A percentile compares a stretch with the other conserved stretches of the same genome.
Conservation (phyloP, 306 rosid species). For the Cicer arietinum region DNA sequence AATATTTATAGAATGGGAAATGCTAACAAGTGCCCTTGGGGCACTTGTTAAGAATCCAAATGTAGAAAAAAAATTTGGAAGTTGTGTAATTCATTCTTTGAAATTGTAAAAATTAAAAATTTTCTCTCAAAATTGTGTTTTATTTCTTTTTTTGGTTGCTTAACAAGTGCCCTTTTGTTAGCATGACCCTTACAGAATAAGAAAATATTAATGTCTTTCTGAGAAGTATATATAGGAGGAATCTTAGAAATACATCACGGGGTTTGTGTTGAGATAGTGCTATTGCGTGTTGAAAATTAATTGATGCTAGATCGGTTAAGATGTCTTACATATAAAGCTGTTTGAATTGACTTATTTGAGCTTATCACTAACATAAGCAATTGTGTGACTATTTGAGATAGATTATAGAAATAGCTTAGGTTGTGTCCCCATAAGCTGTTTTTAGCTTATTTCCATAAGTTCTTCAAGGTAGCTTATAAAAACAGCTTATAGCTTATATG, state of each 20-base stretch:
- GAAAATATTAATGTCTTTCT: conserved; percentile 17
- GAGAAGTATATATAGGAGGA: conserved; percentile 19
- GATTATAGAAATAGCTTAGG: too few species aligned
- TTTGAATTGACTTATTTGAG: too few species aligned
- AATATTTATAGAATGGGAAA: not conserved
- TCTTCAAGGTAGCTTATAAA: not conserved
- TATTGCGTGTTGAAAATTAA: not conserved
- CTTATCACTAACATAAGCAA: too few species aligned
- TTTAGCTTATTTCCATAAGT: not conserved
- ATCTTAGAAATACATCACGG: not conserved
- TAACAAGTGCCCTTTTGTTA: too few species aligned
- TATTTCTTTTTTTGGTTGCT: too few species aligned
- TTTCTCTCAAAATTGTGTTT: too few species aligned
- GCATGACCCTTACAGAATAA: not conserved
- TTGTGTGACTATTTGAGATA: too few species aligned
- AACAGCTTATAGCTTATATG: not conserved
- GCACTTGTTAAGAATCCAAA: too few species aligned
- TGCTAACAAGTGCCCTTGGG: too few species aligned
- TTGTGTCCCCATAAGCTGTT: not conserved
- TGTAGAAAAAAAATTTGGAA: too few species aligned
- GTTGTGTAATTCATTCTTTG: too few species aligned
- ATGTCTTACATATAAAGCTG: not conserved
- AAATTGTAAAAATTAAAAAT: too few species aligned
- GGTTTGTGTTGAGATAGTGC: conserved; percentile 12
- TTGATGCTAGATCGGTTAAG: not conserved